Evolutionary conservation across 257 asterid species (phyloP), one percentile per base, ranked within the genome.

Genomic region (Gentiana straminea): DNA sequence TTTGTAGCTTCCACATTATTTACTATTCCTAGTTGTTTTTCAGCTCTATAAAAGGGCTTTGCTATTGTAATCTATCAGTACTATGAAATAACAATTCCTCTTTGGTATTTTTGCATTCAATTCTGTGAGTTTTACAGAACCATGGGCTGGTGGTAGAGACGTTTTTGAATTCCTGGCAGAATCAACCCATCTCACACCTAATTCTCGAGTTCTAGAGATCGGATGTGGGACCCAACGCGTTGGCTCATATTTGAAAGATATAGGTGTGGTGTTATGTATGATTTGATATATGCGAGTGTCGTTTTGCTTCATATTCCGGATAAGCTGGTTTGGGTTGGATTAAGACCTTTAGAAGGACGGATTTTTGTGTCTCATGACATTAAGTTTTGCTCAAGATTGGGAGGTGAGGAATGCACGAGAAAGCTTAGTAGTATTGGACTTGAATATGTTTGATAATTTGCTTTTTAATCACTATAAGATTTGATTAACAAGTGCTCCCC

Each of bases 71-170:
- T n/a, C n/a, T n/a, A n/a, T n/a, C n/a, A n/a, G n/a, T n/a, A n/a
- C n/a, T n/a, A n/a, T n/a, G n/a, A n/a, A n/a, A n/a, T n/a, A n/a
- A n/a, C n/a, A n/a, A n/a, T n/a, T n/a, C n/a, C n/a, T n/a, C n/a
- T n/a, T n/a, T n/a, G n/a, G n/a, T n/a, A n/a, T n/a, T n/a, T n/a
- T n/a, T n/a, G n/a, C n/a, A n/a, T n/a, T n/a, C n/a, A n/a, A n/a
- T n/a, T n/a, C n/a, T n/a, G n/a, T n/a, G n/a, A n/a, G n/a, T n/a
- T n/a, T n/a, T n/a, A n/a, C n/a, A n/a, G n/a, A 91, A 75, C 98
- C 98, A 15, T 91, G 98, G 96, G 95, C 98, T 1, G 98, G 98
- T 46, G 98, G 98, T 51, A 77, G 96, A 50, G 98, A 91, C 55
- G 95, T 80, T 8, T 91, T 84, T 52, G 96, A 87, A 46, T 91